A percentile compares a stretch with the other conserved stretches of the same genome.
Conservation (phyloP, 108 stramenopile species). For the Chaetoceros muelleri region DNA sequence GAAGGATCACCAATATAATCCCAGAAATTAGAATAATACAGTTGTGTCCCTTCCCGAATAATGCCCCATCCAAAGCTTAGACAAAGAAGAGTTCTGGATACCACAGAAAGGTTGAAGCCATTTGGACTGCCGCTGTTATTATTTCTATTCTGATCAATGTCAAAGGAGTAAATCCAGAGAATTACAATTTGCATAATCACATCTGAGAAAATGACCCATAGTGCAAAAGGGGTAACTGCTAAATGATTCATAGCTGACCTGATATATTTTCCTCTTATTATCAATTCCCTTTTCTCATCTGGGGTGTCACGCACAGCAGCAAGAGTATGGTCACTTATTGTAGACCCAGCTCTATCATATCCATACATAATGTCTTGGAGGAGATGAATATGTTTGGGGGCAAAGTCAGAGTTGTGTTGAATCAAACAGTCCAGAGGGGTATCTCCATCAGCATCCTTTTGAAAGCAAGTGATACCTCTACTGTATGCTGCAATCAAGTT, state of each 20-base stretch:
- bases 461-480: background rate
- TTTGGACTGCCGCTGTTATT: too few species aligned
- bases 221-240: background rate
- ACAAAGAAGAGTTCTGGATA: background rate
- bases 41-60: background rate
- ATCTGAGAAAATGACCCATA: background rate
- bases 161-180: background rate
- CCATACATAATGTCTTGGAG: background rate
- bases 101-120: background rate
- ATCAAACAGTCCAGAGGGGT: background rate
- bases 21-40: background rate
- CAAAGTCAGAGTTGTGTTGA: background rate
- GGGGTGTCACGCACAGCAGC: background rate
- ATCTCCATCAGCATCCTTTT: background rate
- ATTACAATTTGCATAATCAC: background rate
- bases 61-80: background rate
- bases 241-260: background rate
- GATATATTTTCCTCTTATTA: background rate
- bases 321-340: background rate
- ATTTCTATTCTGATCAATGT: too few species aligned
- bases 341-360: background rate
- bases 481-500: background rate
- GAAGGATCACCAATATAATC: background rate
- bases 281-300: background rate
- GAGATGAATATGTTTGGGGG: background rate